Conservation (phyloP, 768 basidiomycete genomes). For the Tulasnella calospora region DNA sequence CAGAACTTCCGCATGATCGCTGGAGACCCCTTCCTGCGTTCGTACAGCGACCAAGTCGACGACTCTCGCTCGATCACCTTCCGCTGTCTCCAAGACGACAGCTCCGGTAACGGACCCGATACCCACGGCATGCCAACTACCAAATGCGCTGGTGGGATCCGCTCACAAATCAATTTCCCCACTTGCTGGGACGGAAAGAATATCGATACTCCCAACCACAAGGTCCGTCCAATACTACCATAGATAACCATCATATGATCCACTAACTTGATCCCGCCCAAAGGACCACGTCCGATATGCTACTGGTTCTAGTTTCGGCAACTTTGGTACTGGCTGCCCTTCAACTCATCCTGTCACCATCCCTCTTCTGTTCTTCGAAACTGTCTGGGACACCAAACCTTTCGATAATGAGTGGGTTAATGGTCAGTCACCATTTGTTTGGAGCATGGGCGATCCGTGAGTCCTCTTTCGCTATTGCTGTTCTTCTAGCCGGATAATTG, state of each 20-base stretch:
- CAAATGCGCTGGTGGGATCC: constrained; percentile 13
- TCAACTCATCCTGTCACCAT: constrained; percentile 26
- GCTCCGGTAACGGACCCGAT: constrained; percentile 12
- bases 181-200: constrained; percentile 28
- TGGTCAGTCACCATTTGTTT: constrained; percentile 27
- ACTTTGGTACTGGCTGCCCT: constrained; percentile 28
- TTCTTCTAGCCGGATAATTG: no score
- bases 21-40: constrained; percentile 23
- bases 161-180: background rate
- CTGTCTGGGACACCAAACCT: constrained; percentile 25
- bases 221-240: no score
- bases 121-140: constrained; percentile 26
- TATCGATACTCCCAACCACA: constrained; percentile 26
- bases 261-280: no score
- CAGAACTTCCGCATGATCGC: constrained; percentile 20
- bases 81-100: constrained; percentile 16
- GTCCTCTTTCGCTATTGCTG: background rate
- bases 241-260: no score
- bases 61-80: constrained; percentile 28
- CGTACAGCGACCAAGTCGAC: constrained; percentile 22
- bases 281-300: constrained; percentile 25
- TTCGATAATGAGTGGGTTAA: constrained; percentile 25
- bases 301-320: constrained; percentile 26
- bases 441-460: constrained; percentile 28
- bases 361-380: constrained; percentile 27